phyloP scores from a whole-genome alignment of 139 green algal genomes.

The Volvox africanus region DNA sequence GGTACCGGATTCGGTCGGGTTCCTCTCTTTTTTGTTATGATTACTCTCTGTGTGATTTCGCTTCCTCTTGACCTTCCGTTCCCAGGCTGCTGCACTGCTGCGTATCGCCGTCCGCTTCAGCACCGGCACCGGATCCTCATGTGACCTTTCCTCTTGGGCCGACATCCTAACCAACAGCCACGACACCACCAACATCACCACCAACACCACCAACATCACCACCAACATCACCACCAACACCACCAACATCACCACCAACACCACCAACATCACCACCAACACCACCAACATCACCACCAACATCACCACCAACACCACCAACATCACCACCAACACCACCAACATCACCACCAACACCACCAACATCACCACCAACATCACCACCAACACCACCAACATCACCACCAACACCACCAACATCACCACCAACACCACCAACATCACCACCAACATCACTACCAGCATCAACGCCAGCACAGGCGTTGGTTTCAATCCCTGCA shows the following conservation, averaged over 20 bases:
- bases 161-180: too few species aligned
- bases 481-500: neutral
- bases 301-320: neutral
- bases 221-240: neutral
- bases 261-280: too few species aligned
- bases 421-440: neutral
- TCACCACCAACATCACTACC: neutral
- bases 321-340: too few species aligned
- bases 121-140: conserved; percentile 1
- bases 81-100: neutral
- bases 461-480: too few species aligned
- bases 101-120: neutral
- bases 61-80: neutral
- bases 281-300: neutral
- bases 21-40: too few species aligned
- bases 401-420: neutral
- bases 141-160: conserved; percentile 15
- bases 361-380: too few species aligned
- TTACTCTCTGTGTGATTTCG: too few species aligned
- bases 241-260: too few species aligned
- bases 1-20: too few species aligned
- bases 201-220: neutral
- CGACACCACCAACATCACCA: neutral
- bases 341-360: neutral
- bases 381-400: neutral